Evolutionary conservation across 805 yeast species (phyloP), one percentile per base, ranked within the genome.

Genomic region (Cyberlindnera mycetangii): DNA sequence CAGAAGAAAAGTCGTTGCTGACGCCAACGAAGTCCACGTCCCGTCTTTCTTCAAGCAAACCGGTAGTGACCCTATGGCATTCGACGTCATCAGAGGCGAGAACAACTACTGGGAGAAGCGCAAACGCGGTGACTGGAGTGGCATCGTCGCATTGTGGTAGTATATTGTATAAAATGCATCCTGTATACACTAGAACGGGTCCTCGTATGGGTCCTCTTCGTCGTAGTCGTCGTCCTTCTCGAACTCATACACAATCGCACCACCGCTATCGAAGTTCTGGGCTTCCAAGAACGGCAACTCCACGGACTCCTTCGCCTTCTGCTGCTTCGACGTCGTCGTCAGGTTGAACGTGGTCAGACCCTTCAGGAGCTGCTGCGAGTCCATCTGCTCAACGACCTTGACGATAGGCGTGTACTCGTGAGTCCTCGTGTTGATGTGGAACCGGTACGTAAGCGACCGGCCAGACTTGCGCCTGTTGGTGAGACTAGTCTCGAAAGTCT

Each of bases 181-280:
- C 4, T 15, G 17, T 18, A n/a, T n/a, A n/a, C 16, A 24, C 28
- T 65, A 89, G 59, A 89, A 89, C 6, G 98, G 98, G 60, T 92
- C 98, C 61, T 92, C 99, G 59, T 83, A 92, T 0, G 98, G 97
- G 65, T 92, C 99, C 56, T 93, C 98, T 62, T 92, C 99, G 59
- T 92, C 99, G 60, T 90, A 92, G 64, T 92, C 99, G 62, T 92
- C 99, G 63, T 92, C 98, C 60, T 90, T 88, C 58, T 93, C 98
- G 61, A 82, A 93, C 60, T 93, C 93, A 60, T 92, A 92, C 4
- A 92, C 95, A 53, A 93, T 90, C 1, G 99, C 97, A 16, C 98
- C 97, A 42, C 96, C 96, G 39, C 78, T 68, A 27, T 79, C 76
- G 17, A 84, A 86, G 15, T 71, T 68, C 58, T 92, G 98, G 0